Percentiles rank a stretch among this genome's conserved stretches.
Evolutionary conservation across 2,329 filamentous ascomycete species (phyloP).

Genomic region (Claviceps lovelessii): DNA sequence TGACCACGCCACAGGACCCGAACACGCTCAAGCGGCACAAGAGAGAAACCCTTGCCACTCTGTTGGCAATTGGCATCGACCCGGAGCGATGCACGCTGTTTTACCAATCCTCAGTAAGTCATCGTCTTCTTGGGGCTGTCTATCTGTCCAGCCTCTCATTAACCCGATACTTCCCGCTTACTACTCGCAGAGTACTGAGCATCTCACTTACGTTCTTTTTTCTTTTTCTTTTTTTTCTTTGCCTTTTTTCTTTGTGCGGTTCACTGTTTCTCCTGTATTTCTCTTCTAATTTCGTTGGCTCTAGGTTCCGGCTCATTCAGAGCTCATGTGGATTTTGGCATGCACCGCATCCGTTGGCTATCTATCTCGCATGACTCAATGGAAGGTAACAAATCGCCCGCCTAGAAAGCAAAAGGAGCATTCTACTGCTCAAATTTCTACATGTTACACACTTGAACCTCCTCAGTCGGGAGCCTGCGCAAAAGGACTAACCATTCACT

Average conservation of each 20-base stretch:
- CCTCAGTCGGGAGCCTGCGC: background rate
- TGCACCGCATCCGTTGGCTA: slow-evolving; percentile 87
- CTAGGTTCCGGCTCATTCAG: slow-evolving; percentile 62
- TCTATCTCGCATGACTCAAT: slow-evolving; percentile 96
- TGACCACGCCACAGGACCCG: slow-evolving; percentile 62
- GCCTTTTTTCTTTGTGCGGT: background rate
- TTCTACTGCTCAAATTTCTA: too few species aligned
- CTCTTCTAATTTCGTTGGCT: too few species aligned
- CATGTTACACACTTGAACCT: too few species aligned
- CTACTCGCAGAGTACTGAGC: background rate
- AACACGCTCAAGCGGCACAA: slow-evolving; percentile 47
- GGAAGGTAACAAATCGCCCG: slow-evolving; percentile 52
- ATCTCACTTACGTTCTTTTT: background rate
- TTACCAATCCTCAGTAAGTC: slow-evolving; percentile 58
- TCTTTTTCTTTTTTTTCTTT: too few species aligned
- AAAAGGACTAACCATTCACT: background rate
- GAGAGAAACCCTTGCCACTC: slow-evolving; percentile 60
- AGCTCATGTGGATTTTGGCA: slow-evolving; percentile 94
- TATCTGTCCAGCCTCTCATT: background rate
- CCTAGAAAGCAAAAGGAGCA: background rate
- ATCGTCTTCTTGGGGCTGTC: slow-evolving; percentile 13
- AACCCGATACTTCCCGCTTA: background rate
- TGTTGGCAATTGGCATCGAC: slow-evolving; percentile 74
- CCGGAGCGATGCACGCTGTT: slow-evolving; percentile 68
- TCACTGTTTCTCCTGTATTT: background rate